phyloP scores from a whole-genome alignment of 1,139 yeast species.

The Yamadazyma membranifaciens region DNA sequence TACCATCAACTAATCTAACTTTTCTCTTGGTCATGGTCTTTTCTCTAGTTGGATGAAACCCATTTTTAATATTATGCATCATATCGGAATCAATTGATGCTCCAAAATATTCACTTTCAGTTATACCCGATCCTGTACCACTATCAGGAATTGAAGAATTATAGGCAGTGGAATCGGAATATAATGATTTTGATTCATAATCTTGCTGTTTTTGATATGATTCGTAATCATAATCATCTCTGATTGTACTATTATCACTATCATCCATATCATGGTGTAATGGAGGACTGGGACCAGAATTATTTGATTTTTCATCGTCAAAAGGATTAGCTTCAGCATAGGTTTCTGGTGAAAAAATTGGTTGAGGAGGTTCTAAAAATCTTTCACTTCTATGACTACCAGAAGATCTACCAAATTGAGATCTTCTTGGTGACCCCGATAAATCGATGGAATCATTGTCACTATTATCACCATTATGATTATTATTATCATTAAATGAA shows the following conservation, averaged over 20 bases:
- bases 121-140: slow-evolving; percentile 20
- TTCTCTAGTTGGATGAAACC: slow-evolving; percentile 37
- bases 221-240: slow-evolving; percentile 33
- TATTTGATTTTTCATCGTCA: slow-evolving; percentile 31
- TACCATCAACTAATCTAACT: slow-evolving; percentile 58
- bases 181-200: slow-evolving; percentile 33
- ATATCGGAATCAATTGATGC: slow-evolving; percentile 46
- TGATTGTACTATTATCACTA: slow-evolving; percentile 15
- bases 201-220: slow-evolving; percentile 38
- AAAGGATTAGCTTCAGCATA: slow-evolving; percentile 59
- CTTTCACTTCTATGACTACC: slow-evolving; percentile 48
- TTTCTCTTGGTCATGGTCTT: slow-evolving; percentile 42
- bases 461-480: slow-evolving; percentile 22
- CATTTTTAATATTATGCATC: slow-evolving; percentile 42
- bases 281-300: slow-evolving; percentile 1
- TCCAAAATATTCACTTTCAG: slow-evolving; percentile 37
- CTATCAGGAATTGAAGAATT: slow-evolving; percentile 33
- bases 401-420: slow-evolving; percentile 24
- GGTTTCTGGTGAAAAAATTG: slow-evolving; percentile 61
- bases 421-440: slow-evolving; percentile 35
- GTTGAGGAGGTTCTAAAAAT: slow-evolving; percentile 61
- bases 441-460: slow-evolving; percentile 18
- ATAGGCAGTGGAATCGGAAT: slow-evolving; percentile 41
- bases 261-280: slow-evolving; percentile 6
- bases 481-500: slow-evolving; percentile 26